Evolutionary conservation across 208 protist species (phyloP), one percentile per base, ranked within the genome.

Genomic region (Acanthamoeba healyi): DNA sequence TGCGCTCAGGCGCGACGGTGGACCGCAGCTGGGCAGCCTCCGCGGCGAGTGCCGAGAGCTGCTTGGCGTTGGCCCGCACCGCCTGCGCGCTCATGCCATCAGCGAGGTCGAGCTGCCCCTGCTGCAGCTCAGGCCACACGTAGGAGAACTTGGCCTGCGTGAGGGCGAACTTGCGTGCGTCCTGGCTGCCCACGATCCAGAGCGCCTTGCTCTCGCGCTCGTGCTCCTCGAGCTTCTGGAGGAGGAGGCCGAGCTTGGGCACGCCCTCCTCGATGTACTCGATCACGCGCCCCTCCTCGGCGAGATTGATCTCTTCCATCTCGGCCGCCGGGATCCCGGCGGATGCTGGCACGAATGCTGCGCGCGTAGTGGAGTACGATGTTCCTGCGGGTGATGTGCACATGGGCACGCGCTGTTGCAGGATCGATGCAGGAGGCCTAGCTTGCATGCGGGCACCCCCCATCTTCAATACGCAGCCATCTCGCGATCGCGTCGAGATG

Each of bases 111-210:
- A 86, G 77, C 26, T 86, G n/a, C 14, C 9, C 15, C 61, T 70
- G 26, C 61, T 70, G 14, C 36, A 38, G 14, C 22, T n/a, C 42
- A 5, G 77, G 77, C 77, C 77, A 86, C 44, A 86, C 77, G 44
- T 61, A 86, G 77, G 77, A 86, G 40, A 86, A 58, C 77, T 86
- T 86, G 40, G 77, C 77, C 77, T 86, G 77, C 32, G 77, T 40
- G 44, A 86, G 77, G n/a, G 77, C 77, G 44, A 86, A 86, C 77
- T 58, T 49, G 44, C 77, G 77, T 17, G 44, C 77, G 24, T 86
- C 77, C 44, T 86, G 44, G 44, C 77, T 86, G 77, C 77, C 42
- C 77, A 86, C 77, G n/a, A 86, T 49, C 77, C 77, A 86, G 5
- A 86, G 26, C 44, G 38, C 24, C 14, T 38, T 49, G 40, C 44